phyloP scores from a whole-genome alignment of 805 yeast species.

The Sungouiozyma intestinalis region DNA sequence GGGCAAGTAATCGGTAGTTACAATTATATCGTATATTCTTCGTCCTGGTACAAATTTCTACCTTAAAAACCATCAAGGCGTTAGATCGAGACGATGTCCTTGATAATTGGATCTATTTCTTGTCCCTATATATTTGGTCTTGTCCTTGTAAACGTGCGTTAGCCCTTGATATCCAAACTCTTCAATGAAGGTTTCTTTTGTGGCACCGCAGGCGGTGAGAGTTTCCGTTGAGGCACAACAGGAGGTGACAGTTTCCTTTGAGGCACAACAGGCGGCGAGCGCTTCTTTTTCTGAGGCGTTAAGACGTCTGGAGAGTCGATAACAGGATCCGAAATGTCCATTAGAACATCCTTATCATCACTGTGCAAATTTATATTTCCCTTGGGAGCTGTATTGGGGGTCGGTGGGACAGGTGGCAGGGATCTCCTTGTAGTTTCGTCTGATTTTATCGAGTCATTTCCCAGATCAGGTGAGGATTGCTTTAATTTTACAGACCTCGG shows the following conservation, averaged over 20 bases:
- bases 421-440: not conserved
- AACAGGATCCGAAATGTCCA: not conserved
- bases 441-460: not conserved
- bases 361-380: not conserved
- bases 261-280: conserved; percentile 2
- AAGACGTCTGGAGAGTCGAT: not conserved
- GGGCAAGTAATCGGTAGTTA: too few relatives aligned
- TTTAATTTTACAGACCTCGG: not conserved
- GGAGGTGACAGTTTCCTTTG: conserved; percentile 3
- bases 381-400: not conserved
- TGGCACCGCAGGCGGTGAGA: conserved; percentile 21
- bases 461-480: not conserved
- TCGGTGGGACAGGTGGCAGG: not conserved
- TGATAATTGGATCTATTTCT: too few relatives aligned
- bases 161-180: conserved; percentile 4
- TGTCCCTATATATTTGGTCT: too few relatives aligned
- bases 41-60: too few relatives aligned
- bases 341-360: not conserved
- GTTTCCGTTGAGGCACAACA: not conserved
- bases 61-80: too few relatives aligned
- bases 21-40: too few relatives aligned
- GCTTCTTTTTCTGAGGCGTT: conserved; percentile 1
- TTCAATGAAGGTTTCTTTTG: conserved; percentile 20
- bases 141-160: not conserved
- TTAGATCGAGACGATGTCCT: too few relatives aligned